Percentiles rank a stretch among this genome's conserved stretches.
These are phyloP conservation scores for Candida anutae DNA, from an alignment of 1,139 yeast species.

Conservation along the genomic window DNA sequence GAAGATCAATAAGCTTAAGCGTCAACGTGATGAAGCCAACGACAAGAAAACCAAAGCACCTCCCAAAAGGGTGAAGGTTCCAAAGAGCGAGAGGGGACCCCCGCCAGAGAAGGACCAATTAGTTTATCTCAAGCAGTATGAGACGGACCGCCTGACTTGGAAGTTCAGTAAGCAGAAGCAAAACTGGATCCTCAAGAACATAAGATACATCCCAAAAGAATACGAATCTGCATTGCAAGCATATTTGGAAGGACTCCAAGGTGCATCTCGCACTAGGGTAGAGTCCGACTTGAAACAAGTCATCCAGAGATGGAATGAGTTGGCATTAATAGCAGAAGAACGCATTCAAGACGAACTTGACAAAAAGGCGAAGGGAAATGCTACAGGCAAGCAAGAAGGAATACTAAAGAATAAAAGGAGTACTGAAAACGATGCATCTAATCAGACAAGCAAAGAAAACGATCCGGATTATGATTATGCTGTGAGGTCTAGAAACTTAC, in stretches of 20 bases:
- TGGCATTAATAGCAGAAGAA: constrained; percentile 34
- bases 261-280: constrained; percentile 60
- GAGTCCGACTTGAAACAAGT: constrained; percentile 42
- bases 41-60: constrained; percentile 37
- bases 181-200: constrained; percentile 79
- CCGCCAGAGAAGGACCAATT: constrained; percentile 82
- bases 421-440: constrained; percentile 11
- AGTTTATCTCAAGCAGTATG: constrained; percentile 61
- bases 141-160: constrained; percentile 60
- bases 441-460: constrained; percentile 8
- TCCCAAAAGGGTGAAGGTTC: constrained; percentile 68
- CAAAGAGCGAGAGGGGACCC: constrained; percentile 65
- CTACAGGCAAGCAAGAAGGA: constrained; percentile 3
- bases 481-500: constrained; percentile 33
- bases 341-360: constrained; percentile 30
- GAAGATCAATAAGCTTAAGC: constrained; percentile 33
- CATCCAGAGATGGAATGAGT: constrained; percentile 50
- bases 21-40: constrained; percentile 15
- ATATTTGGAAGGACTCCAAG: constrained; percentile 67
- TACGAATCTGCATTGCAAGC: constrained; percentile 48
- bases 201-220: constrained; percentile 45
- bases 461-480: constrained; percentile 30
- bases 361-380: constrained; percentile 9
- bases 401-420: constrained; percentile 8
- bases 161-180: constrained; percentile 92